phyloP scores from a whole-genome alignment of 2,329 filamentous ascomycete species.

The Paecilomyces niveus region DNA sequence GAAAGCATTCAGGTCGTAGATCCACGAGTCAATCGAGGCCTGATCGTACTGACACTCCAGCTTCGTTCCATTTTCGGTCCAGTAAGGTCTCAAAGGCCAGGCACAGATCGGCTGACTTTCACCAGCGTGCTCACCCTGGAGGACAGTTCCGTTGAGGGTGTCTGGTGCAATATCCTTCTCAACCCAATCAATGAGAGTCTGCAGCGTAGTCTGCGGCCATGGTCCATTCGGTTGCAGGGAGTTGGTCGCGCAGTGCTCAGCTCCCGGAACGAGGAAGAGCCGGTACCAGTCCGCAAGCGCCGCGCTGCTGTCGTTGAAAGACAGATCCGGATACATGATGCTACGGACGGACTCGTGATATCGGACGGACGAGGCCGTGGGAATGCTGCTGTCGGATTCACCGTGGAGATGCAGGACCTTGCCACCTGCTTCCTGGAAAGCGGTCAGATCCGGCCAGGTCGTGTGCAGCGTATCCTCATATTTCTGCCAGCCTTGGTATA shows the following conservation, averaged over 20 bases:
- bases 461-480: constrained; percentile 50
- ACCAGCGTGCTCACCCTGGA: constrained; percentile 21
- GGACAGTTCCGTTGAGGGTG: constrained; percentile 36
- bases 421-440: constrained; percentile 44
- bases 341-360: constrained; percentile 49
- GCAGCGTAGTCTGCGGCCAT: constrained; percentile 41
- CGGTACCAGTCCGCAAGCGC: constrained; percentile 49
- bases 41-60: constrained; percentile 34
- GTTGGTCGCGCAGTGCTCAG: constrained; percentile 46
- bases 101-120: constrained; percentile 29
- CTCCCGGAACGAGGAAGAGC: constrained; percentile 49
- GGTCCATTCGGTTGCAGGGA: constrained; percentile 36
- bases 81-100: constrained; percentile 26
- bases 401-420: constrained; percentile 55
- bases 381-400: constrained; percentile 48
- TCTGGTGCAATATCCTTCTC: constrained; percentile 42
- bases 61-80: constrained; percentile 23
- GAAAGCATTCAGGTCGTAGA: constrained; percentile 32
- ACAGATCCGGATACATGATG: constrained; percentile 42
- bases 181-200: constrained; percentile 46
- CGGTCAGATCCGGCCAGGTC: constrained; percentile 46
- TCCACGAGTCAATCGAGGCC: constrained; percentile 33
- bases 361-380: constrained; percentile 47
- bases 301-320: constrained; percentile 30
- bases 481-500: constrained; percentile 41